Base-by-base conservation (phyloP, 108 stramenopile genomes). In the Epipyxis sp. region DNA sequence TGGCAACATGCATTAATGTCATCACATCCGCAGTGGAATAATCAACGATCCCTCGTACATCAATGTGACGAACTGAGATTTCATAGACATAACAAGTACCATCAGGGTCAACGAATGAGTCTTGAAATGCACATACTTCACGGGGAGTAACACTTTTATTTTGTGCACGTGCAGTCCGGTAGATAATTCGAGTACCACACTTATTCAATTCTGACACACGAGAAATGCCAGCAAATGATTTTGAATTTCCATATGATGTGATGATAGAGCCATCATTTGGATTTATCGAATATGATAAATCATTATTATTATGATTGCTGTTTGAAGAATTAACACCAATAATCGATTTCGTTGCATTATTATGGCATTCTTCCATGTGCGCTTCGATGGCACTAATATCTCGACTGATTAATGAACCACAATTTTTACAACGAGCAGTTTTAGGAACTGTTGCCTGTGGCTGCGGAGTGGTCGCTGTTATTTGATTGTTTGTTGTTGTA, bases 71-170 rank as follows among this genome's bases (percentile, higher is more conserved):
- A 34, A 81, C 77, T 16, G 59, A 61, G 44, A 77, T 68, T 42
- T 81, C 81, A 76, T 81, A 81, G 25, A 67, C 59, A 59, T 81
- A 81, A 41, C 54, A 41, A 25, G 77, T 69, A 0, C 81, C 81
- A 13, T 42, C 44, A 1, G 30, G 1, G 77, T 81, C 81, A 1
- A 65, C 29, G 44, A 81, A 81, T 39, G 39, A 35, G 46, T 81
- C 81, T 65, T 81, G 81, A 30, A 81, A 59, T 35, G 62, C n/a
- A 76, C 81, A 81, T 0, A 61, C 59, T 41, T 77, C 76, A 1
- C 81, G 81, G 6, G 76, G 76, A 1, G 72, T 45, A 1, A 1
- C 6, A 10, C 34, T 35, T 6, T 29, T 35, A 29, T 35, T 65
- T 3, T 16, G 35, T 6, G 61, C 61, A 3, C 71, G 6, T 13